Evolutionary conservation across 352 stramenopile genomes (phyloP).

Genomic region (Poterioochromonas sp.): DNA sequence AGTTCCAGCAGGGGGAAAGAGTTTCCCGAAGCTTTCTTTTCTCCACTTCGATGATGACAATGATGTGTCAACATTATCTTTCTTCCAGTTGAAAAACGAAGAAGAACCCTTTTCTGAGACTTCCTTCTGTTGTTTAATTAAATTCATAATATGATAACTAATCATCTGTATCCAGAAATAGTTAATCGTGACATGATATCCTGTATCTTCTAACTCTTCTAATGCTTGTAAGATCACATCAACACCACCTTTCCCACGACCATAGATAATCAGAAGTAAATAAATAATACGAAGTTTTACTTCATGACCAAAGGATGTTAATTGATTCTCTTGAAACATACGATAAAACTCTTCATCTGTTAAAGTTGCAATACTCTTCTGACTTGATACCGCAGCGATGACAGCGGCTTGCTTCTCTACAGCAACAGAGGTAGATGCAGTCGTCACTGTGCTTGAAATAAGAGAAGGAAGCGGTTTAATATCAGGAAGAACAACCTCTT

Average conservation of each 20-base stretch:
- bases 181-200: not conserved
- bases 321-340: not conserved
- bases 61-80: not conserved
- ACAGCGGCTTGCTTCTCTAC: not conserved
- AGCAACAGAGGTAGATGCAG: not conserved
- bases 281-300: slow-evolving; percentile 19
- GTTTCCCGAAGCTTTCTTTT: not conserved
- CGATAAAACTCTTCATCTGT: not conserved
- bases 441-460: not conserved
- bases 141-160: not conserved
- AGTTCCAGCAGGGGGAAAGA: not conserved
- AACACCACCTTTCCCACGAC: not conserved
- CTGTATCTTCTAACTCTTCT: not conserved
- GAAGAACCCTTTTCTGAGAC: not conserved
- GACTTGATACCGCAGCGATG: not conserved
- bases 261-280: not conserved
- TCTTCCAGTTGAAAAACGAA: not conserved
- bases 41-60: not conserved
- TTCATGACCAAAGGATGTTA: slow-evolving; percentile 4
- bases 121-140: not conserved
- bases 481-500: not conserved
- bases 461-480: slow-evolving; percentile 6
- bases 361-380: not conserved
- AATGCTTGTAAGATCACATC: not conserved
- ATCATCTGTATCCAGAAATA: slow-evolving; percentile 34